These are phyloP conservation scores for Ricinus communis DNA, from an alignment of 345 rosid species.

Conservation along the genomic window DNA sequence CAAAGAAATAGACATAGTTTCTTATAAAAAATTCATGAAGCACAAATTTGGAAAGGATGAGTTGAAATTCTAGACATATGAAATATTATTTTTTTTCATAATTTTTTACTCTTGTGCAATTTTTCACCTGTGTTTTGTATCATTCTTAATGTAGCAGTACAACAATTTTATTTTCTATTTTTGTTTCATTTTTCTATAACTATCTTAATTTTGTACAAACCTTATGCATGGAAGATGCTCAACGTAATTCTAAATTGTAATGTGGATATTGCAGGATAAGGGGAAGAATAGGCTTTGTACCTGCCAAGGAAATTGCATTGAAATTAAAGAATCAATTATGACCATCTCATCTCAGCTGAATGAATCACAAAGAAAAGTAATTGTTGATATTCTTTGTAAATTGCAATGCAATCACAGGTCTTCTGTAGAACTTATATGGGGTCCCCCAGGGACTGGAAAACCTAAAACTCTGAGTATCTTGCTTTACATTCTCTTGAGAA, in stretches of 20 bases:
- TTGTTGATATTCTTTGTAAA: constrained; percentile 14
- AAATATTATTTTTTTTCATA: too few relatives aligned
- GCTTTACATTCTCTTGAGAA: constrained; percentile 17
- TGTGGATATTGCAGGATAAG: constrained; percentile 26
- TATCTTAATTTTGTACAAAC: not conserved
- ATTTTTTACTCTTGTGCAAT: too few relatives aligned
- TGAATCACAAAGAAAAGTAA: constrained; percentile 25
- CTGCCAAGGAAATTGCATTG: not conserved
- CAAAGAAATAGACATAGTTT: too few relatives aligned
- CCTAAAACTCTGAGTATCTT: constrained; percentile 21
- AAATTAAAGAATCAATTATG: not conserved
- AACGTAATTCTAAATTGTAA: not conserved
- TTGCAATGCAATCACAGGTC: constrained; percentile 9
- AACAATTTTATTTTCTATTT: not conserved
- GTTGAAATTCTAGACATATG: too few relatives aligned
- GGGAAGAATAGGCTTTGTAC: constrained; percentile 22
- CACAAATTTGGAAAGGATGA: too few relatives aligned
- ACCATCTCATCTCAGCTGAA: constrained; percentile 13
- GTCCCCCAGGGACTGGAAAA: constrained; percentile 36
- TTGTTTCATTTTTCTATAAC: not conserved
- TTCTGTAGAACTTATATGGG: constrained; percentile 23
- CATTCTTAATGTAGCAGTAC: too few relatives aligned
- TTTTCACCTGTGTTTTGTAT: not conserved
- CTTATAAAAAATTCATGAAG: not conserved
- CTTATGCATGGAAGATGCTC: not conserved